Percentiles rank a stretch among this genome's conserved stretches.
phyloP scores from a whole-genome alignment of 73 alveolate species.

The Stentor roeselii region DNA sequence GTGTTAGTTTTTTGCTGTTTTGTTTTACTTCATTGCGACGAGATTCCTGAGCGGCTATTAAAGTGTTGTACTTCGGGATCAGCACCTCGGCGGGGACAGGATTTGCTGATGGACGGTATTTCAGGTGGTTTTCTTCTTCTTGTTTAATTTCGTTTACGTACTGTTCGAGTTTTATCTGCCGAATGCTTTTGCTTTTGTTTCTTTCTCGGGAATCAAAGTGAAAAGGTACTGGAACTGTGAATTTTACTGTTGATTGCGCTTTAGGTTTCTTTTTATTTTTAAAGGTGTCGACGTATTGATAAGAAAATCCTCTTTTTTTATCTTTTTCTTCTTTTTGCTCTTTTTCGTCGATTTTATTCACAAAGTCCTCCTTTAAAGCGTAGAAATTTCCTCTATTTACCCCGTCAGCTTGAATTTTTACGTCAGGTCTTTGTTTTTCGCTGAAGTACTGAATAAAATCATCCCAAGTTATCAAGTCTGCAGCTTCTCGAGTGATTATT shows the following conservation, averaged over 20 bases:
- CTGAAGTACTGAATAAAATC: not conserved
- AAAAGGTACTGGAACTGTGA: conserved; percentile 68
- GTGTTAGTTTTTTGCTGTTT: conserved; percentile 33
- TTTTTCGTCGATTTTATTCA: not conserved
- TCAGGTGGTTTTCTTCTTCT: conserved; percentile 51
- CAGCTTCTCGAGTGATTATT: conserved; percentile 9
- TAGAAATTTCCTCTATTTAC: not conserved
- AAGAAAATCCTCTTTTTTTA: too few species aligned
- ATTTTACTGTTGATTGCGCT: conserved; percentile 32
- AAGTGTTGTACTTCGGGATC: conserved; percentile 49
- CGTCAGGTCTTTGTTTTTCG: not conserved
- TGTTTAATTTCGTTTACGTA: conserved; percentile 42
- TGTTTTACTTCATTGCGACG: conserved; percentile 56
- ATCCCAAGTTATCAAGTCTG: not conserved
- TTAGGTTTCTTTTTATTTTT: not conserved
- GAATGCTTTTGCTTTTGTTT: conserved; percentile 38
- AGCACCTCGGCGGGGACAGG: conserved; percentile 53
- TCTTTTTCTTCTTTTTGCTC: not conserved
- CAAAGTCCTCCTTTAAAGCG: not conserved
- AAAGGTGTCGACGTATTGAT: not conserved
- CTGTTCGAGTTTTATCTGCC: conserved; percentile 56
- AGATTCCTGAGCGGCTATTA: conserved; percentile 45
- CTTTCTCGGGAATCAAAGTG: conserved; percentile 55
- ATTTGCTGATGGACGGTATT: conserved; percentile 44
- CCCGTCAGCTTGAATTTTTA: not conserved